Conservation (phyloP, 2,329 filamentous ascomycete species). For the Botryosphaeria agaves region DNA sequence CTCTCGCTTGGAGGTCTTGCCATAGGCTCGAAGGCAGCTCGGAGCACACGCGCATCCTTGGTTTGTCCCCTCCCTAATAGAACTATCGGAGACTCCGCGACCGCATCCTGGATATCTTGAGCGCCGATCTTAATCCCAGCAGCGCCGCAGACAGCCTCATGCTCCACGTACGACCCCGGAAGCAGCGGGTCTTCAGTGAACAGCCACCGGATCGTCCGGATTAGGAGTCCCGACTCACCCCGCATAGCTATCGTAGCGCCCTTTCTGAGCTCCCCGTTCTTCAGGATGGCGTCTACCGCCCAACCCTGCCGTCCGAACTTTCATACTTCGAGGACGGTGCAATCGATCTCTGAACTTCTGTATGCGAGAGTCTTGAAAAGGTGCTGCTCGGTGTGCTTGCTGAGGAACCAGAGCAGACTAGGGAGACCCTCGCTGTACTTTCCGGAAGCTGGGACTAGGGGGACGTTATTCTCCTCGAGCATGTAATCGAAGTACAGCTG, state of each 20-base stretch:
- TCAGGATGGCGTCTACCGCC: slow-evolving; percentile 92
- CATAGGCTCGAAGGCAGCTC: too few species aligned
- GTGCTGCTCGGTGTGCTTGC: slow-evolving; percentile 84
- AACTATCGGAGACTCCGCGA: too few species aligned
- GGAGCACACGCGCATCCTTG: too few species aligned
- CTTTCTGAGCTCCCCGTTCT: slow-evolving; percentile 86
- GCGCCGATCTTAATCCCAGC: slow-evolving; percentile 99
- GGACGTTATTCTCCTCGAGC: slow-evolving; percentile 85
- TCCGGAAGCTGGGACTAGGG: slow-evolving; percentile 91
- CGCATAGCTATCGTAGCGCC: slow-evolving; percentile 91
- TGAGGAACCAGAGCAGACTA: slow-evolving; percentile 92
- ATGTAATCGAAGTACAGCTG: slow-evolving; percentile 97
- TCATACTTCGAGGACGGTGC: slow-evolving; percentile 96
- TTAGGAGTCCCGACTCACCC: slow-evolving; percentile 90
- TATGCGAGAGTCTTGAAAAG: slow-evolving; percentile 98
- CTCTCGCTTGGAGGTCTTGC: too few species aligned
- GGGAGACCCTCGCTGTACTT: slow-evolving; percentile 99
- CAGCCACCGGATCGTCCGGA: slow-evolving; percentile 86
- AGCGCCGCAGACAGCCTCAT: slow-evolving; percentile 97
- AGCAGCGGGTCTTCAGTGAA: slow-evolving; percentile 89
- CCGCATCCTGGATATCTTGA: too few species aligned
- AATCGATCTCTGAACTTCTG: slow-evolving; percentile 90
- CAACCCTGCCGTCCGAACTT: slow-evolving; percentile 97
- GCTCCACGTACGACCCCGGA: slow-evolving; percentile 93
- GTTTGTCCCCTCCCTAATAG: too few species aligned